Evolutionary conservation across 306 rosid genomes (phyloP), one percentile per base, ranked within the genome.

Genomic region (Hippophae rhamnoides): DNA sequence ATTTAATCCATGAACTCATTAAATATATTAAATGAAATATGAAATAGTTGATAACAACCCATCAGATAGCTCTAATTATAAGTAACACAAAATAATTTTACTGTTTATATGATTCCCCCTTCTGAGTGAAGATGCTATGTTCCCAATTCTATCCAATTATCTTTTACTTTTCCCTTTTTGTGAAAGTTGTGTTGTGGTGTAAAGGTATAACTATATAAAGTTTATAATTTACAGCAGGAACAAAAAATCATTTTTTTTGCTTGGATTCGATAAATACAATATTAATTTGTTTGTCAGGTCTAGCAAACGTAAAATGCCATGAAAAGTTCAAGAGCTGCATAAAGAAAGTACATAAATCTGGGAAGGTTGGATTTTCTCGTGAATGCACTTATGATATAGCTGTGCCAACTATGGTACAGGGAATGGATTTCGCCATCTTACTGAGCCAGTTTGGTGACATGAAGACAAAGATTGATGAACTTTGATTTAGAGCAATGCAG

Each of bases 341-440:
- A 10, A 78, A 13, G 66, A 79, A 25, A 73, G 89, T 55, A 47
- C 71, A 54, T 7, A 79, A 79, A 49, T 83, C 95, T 18, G 92
- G 97, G 10, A 85, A 78, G 72, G 67, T 9, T 62, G 95, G 97
- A 61, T 90, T 87, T 74, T 85, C 97, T 0, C 43, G 61, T 54
- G 70, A 58, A 51, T 87, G 92, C 67, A 94, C 95, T 7, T 61
- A 65, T 40, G 72, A 71, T 44, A 72, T 52, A 5, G 84, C 85
- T 52, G 82, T 75, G 51, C 73, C 96, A 10, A 87, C 86, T 9
- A 90, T 87, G 96, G 77, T 79, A 41, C 81, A 74, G 59, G 96
- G 84, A 65, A 92, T 92, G 95, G 95, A 92, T 68, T 50, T 87
- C 64, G 96, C 95, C 44, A 85, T 87, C 71, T n/a, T 84, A 53